Conservation (phyloP, 768 basidiomycete species). For the Holtermanniella nyarrowii region DNA sequence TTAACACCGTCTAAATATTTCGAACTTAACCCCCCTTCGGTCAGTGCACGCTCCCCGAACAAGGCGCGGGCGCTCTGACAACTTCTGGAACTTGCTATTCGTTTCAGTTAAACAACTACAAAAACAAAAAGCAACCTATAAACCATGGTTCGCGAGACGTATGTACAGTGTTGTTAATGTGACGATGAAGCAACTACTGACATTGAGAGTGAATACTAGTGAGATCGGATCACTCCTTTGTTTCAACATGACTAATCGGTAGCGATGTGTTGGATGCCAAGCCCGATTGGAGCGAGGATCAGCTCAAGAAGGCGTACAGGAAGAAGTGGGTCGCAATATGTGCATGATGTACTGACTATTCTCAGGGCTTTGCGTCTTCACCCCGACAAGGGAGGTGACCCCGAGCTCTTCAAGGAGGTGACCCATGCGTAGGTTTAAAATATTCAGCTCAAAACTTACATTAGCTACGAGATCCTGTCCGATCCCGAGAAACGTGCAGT, state of each 20-base stretch:
- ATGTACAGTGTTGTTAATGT: neutral
- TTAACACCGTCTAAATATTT: too few relatives aligned
- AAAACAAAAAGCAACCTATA: neutral
- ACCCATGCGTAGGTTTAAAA: slow-evolving; percentile 38
- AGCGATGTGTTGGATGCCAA: slow-evolving; percentile 81
- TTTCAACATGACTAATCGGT: slow-evolving; percentile 42
- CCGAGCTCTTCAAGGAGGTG: slow-evolving; percentile 93
- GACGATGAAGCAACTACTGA: neutral
- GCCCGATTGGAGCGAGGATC: slow-evolving; percentile 64
- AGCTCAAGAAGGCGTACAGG: slow-evolving; percentile 81
- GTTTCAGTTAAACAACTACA: neutral
- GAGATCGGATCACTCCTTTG: too few relatives aligned
- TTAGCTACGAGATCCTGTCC: slow-evolving; percentile 82
- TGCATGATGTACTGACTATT: neutral
- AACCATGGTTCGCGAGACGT: neutral
- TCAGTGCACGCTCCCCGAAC: too few relatives aligned
- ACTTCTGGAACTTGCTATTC: neutral
- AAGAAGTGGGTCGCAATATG: slow-evolving; percentile 59
- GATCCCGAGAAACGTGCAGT: slow-evolving; percentile 49
- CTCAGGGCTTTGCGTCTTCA: slow-evolving; percentile 78
- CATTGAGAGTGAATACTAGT: slow-evolving; percentile 36
- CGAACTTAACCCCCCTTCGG: too few relatives aligned
- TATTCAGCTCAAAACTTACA: slow-evolving; percentile 4
- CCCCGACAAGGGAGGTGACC: slow-evolving; percentile 92
- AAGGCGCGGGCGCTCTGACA: too few relatives aligned